Conservation (phyloP, 2,329 filamentous ascomycete genomes). For the Botryosphaeria dothidea region DNA sequence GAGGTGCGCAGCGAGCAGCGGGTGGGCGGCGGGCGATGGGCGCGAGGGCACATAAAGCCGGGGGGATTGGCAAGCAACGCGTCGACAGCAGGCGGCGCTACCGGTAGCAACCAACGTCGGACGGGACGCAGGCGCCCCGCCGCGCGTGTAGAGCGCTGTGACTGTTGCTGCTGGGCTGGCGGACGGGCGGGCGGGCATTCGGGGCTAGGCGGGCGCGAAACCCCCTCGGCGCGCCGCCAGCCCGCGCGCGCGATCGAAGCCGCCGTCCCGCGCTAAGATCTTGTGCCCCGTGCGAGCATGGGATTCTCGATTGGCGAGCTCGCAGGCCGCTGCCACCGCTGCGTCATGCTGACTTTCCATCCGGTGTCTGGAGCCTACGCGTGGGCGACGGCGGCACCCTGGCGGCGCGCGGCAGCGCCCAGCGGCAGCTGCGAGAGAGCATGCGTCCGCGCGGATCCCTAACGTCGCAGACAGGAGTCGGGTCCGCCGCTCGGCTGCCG, state of each 20-base stretch:
- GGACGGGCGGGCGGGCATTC: not conserved
- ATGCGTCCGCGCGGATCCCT: no score
- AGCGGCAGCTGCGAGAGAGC: not conserved
- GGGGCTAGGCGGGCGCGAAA: not conserved
- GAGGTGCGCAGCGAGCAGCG: not conserved
- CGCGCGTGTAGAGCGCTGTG: not conserved
- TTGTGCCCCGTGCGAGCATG: not conserved
- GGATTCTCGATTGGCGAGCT: slow-evolving; percentile 6
- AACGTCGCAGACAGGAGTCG: no score
- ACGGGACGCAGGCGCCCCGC: not conserved
- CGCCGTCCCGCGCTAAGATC: slow-evolving; percentile 5
- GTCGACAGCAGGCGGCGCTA: not conserved
- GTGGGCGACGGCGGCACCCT: not conserved
- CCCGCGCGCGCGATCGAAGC: not conserved
- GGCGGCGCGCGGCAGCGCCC: not conserved
- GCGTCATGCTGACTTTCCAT: not conserved
- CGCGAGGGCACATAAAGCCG: not conserved
- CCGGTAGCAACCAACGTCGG: not conserved
- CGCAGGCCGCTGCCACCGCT: not conserved
- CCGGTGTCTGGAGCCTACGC: not conserved
- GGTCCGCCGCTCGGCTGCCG: not conserved
- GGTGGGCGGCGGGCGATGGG: not conserved
- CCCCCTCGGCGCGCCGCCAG: not conserved
- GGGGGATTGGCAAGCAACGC: not conserved
- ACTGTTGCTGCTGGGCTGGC: no score